Base-by-base conservation (phyloP, 2,329 filamentous ascomycete species). In the Arthroderma sp. region DNA sequence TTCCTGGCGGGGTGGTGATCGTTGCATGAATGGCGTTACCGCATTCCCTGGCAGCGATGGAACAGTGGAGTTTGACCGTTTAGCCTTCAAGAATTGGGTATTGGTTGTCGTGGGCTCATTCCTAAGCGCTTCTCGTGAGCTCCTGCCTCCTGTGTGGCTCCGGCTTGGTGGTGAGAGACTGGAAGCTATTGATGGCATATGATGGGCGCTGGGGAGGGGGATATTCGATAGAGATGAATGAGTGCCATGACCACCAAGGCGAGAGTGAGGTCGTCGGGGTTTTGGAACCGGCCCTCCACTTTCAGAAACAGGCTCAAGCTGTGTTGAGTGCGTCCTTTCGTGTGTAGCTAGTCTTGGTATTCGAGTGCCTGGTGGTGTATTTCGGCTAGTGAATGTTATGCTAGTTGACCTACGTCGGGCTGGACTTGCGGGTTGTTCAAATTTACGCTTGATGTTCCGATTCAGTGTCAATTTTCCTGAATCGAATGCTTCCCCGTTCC, bases 261-360 rank as follows among this genome's bases (percentile, higher is more conserved):
- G 74, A 3, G 81, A 85, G 50, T 78, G 75, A 36, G 82, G 77
- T 51, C 79, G 72, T 46, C 78, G 74, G 51, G 71, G 71, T 48
- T 73, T 76, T 36, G 71, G 67, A 40, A 83, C 75, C 15, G 84
- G 78, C 3, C 80, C 85, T 42, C 87, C 87, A 52, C 80, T 87
- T 65, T 96, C 89, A 34, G 86, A 93, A 4, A 96, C 87, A 22
- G 89, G 87, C 58, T 94, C 89, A n/a, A 96, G 73, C 11, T 64
- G 58, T 10, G 82, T 81, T 7, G 83, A 83, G 53, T 78, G 76
- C 4, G 80, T 76, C 43, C 82, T 74, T 57, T 85, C 82, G 61
- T 84, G 80, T 48, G 72, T 73, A 45, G 81, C 72, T 32, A 88
- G 82, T 42, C 87, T 78, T 33, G 89, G 87, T 48, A 94, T 82